Evolutionary conservation across 2,329 filamentous ascomycete genomes (phyloP).

Genomic region (Fusarium domesticum): DNA sequence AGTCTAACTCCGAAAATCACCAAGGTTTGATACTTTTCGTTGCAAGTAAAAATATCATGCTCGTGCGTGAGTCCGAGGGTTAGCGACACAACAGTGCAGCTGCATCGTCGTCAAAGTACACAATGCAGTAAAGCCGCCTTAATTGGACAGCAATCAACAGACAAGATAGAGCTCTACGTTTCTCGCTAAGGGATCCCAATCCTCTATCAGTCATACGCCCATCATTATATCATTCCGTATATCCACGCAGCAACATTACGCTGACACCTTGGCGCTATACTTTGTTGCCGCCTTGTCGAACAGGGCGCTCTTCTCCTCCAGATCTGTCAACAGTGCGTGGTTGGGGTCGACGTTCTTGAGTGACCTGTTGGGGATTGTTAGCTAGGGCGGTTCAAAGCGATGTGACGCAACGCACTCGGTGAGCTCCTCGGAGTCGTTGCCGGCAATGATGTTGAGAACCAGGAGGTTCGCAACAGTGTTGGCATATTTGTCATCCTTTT

Average conservation of each 20-base stretch:
- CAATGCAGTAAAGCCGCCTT: neutral
- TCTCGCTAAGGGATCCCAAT: conserved; percentile 21
- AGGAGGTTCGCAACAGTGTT: conserved; percentile 80
- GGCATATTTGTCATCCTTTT: conserved; percentile 67
- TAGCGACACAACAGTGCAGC: no score
- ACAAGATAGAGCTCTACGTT: conserved; percentile 17
- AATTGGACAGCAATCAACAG: conserved; percentile 5
- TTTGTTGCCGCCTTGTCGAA: conserved; percentile 86
- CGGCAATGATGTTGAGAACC: conserved; percentile 73
- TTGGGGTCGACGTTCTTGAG: conserved; percentile 59
- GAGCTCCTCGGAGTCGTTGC: conserved; percentile 65
- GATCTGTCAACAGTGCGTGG: conserved; percentile 69
- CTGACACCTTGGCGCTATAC: conserved; percentile 78
- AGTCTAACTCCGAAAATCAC: no score
- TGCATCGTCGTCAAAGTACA: no score
- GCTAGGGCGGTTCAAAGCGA: conserved; percentile 1
- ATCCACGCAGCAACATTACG: conserved; percentile 30
- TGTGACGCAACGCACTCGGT: conserved; percentile 51
- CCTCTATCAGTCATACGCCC: conserved; percentile 30
- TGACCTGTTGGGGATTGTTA: conserved; percentile 42
- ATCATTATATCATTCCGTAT: conserved; percentile 31
- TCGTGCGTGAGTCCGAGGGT: no score
- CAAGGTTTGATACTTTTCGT: no score
- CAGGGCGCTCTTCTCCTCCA: conserved; percentile 79
- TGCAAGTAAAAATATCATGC: no score